These are phyloP conservation scores for Salvia sclarea DNA, from an alignment of 305 asterid species.

Conservation along the genomic window DNA sequence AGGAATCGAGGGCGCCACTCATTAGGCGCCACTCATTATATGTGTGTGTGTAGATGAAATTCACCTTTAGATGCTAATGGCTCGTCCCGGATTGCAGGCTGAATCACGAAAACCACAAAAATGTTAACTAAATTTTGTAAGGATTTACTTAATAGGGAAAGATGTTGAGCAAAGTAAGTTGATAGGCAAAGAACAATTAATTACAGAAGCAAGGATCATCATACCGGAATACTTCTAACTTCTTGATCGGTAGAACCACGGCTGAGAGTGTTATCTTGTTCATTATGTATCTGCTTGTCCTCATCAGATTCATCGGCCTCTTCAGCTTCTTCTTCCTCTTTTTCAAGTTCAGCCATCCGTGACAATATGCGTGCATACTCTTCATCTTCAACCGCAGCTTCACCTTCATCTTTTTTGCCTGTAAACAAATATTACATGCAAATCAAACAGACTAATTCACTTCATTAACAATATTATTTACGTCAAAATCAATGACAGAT, in stretches of 20 bases:
- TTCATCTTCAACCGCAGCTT: constrained; percentile 51
- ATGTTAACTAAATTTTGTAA: constrained; percentile 1
- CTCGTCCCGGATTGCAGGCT: constrained; percentile 53
- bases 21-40: background rate
- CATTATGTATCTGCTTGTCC: constrained; percentile 40
- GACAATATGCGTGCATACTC: constrained; percentile 58
- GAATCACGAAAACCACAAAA: constrained; percentile 37
- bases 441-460: background rate
- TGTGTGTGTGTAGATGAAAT: constrained; percentile 17
- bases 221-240: constrained; percentile 52
- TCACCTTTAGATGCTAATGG: constrained; percentile 56
- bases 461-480: too few relatives aligned
- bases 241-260: constrained; percentile 37
- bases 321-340: constrained; percentile 82
- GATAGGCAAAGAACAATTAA: constrained; percentile 6
- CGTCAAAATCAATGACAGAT: background rate
- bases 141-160: background rate
- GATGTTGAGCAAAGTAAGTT: constrained; percentile 11
- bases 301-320: constrained; percentile 41
- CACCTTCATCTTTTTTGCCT: constrained; percentile 22
- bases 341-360: constrained; percentile 74
- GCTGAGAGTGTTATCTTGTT: constrained; percentile 27
- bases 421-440: background rate
- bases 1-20: background rate
- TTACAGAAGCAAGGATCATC: constrained; percentile 1